Conservation (phyloP, 345 rosid species). For the Gossypium ekmanianum region DNA sequence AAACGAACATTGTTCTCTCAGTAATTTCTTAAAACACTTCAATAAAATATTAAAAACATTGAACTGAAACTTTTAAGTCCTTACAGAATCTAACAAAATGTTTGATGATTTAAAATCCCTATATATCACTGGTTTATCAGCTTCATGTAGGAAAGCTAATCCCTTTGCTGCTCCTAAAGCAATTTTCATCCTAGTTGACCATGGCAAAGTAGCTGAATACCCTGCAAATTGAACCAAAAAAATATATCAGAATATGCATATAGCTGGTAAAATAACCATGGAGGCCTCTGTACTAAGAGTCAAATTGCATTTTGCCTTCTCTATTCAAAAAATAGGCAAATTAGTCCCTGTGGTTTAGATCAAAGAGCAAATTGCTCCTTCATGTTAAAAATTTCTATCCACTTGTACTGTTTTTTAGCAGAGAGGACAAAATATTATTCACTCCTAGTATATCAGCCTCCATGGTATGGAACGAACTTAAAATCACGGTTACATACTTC, state of each 20-base stretch:
- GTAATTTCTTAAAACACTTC: neutral
- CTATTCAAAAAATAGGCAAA: too few species aligned
- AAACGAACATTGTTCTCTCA: neutral
- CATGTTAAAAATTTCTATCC: too few species aligned
- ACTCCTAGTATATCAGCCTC: too few species aligned
- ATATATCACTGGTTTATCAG: constrained; percentile 67
- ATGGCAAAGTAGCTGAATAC: constrained; percentile 48
- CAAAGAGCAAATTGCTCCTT: too few species aligned
- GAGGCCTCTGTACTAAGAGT: too few species aligned
- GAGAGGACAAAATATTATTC: too few species aligned
- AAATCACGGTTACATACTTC: constrained; percentile 37
- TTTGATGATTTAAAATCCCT: constrained; percentile 81
- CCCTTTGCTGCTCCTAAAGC: constrained; percentile 82
- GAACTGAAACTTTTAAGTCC: constrained; percentile 8
- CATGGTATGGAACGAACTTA: too few species aligned
- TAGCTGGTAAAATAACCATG: too few species aligned
- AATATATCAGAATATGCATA: too few species aligned
- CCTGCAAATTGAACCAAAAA: constrained; percentile 1
- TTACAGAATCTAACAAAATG: constrained; percentile 62
- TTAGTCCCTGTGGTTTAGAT: too few species aligned
- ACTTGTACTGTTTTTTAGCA: too few species aligned
- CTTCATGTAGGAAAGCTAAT: constrained; percentile 69
- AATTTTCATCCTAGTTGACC: constrained; percentile 77
- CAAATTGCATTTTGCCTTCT: too few species aligned
- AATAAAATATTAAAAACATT: neutral